phyloP scores from a whole-genome alignment of 495 filamentous ascomycete species.

The Lophiostoma macrostomum region DNA sequence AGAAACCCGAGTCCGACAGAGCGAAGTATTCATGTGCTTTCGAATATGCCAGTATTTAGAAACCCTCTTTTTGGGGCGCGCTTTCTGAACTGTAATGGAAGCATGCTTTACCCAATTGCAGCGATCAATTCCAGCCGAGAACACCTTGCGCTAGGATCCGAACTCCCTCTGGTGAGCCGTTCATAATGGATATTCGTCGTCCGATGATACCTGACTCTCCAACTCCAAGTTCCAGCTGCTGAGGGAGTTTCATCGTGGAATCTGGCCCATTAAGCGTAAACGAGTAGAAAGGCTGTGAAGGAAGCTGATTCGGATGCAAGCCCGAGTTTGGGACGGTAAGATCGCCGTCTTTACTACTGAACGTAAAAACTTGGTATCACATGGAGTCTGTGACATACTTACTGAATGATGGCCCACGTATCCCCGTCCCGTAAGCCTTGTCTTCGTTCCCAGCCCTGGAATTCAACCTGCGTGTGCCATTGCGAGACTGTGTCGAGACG shows the following conservation, averaged over 20 bases:
- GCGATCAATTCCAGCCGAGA: conserved; percentile 16
- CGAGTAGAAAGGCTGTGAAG: conserved; percentile 1
- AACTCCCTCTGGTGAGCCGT: background rate
- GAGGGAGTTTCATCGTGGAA: conserved; percentile 6
- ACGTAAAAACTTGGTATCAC: background rate
- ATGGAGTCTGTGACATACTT: background rate
- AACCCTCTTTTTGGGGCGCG: no score
- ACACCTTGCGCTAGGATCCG: conserved; percentile 12
- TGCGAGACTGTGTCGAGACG: background rate
- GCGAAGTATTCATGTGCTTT: no score
- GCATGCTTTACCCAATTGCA: background rate
- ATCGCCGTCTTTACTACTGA: conserved; percentile 11
- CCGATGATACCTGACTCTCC: conserved; percentile 20
- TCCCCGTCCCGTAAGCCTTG: background rate
- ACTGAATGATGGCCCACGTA: conserved; percentile 26
- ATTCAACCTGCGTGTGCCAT: conserved; percentile 11
- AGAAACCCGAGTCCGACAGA: no score
- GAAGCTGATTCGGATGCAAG: background rate
- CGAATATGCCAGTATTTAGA: no score
- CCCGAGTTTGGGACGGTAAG: conserved; percentile 7
- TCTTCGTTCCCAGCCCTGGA: conserved; percentile 2
- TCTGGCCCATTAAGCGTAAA: background rate
- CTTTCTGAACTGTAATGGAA: no score
- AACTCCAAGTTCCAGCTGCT: conserved; percentile 19
- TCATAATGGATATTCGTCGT: conserved; percentile 17